Conservation (phyloP, 2,329 filamentous ascomycete genomes). For the Epichloe scottii region DNA sequence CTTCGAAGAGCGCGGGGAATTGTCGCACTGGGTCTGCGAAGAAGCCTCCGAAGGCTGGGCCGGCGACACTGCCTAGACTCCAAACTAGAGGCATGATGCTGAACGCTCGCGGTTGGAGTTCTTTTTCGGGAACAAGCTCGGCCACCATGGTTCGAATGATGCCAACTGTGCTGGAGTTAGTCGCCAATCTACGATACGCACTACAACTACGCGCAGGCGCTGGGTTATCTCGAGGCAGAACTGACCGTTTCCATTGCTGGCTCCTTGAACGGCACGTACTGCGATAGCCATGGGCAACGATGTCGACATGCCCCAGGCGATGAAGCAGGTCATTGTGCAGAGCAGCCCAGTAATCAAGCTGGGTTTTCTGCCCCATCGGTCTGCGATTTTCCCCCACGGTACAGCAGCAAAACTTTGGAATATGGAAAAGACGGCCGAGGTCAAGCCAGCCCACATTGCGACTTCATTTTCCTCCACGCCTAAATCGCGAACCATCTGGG, state of each 20-base stretch:
- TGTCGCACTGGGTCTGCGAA: constrained; percentile 70
- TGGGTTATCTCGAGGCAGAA: background rate
- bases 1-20: constrained; percentile 57
- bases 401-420: constrained; percentile 61
- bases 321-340: constrained; percentile 68
- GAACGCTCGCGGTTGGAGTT: constrained; percentile 80
- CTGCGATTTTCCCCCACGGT: constrained; percentile 64
- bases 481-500: constrained; percentile 76
- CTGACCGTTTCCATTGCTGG: constrained; percentile 72
- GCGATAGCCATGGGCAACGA: constrained; percentile 68
- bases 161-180: constrained; percentile 41
- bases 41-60: constrained; percentile 76
- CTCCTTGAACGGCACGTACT: constrained; percentile 66
- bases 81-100: constrained; percentile 86
- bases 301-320: constrained; percentile 75
- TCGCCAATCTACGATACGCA: background rate
- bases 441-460: constrained; percentile 69
- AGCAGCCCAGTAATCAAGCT: constrained; percentile 62
- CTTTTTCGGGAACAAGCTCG: constrained; percentile 78
- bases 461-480: constrained; percentile 58
- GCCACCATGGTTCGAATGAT: constrained; percentile 88
- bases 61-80: constrained; percentile 78
- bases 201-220: background rate
- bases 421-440: constrained; percentile 59
- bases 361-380: constrained; percentile 70